Percentiles rank a stretch among this genome's conserved stretches.
Conservation (phyloP, 164 flowering plant species). For the Chimonanthus praecox region DNA sequence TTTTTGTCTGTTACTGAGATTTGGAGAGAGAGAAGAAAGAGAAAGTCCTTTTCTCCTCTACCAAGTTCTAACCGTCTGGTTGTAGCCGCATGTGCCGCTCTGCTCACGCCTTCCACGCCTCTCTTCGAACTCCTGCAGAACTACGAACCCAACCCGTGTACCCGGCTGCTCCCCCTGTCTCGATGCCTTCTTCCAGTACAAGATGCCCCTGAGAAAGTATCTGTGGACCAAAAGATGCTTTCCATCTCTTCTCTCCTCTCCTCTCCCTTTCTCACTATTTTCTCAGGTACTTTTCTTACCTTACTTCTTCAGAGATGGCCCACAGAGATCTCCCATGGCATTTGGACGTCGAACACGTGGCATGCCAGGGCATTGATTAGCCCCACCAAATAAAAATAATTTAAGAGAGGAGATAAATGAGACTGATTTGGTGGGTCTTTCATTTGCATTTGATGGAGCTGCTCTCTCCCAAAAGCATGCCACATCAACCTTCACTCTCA, state of each 20-base stretch:
- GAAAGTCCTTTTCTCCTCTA: background rate
- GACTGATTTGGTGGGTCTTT: too few relatives aligned
- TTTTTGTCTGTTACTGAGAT: background rate
- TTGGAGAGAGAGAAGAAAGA: background rate
- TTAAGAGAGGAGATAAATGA: too few relatives aligned
- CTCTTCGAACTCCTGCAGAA: background rate
- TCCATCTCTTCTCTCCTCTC: background rate
- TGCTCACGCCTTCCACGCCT: constrained; percentile 14
- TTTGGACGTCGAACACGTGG: too few relatives aligned
- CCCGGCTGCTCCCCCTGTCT: background rate
- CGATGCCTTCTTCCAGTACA: background rate
- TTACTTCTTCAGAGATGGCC: too few relatives aligned
- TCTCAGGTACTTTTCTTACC: background rate
- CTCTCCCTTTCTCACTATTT: background rate
- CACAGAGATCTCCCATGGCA: too few relatives aligned
- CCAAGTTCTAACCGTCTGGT: constrained; percentile 1
- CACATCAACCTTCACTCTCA: too few relatives aligned
- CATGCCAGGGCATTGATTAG: too few relatives aligned
- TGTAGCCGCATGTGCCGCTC: constrained; percentile 5
- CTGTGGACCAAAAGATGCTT: background rate
- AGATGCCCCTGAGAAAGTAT: background rate
- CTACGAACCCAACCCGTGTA: background rate
- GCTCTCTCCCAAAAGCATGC: too few relatives aligned
- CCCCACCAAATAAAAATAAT: too few relatives aligned
- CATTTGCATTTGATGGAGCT: too few relatives aligned